phyloP scores from a whole-genome alignment of 2,329 filamentous ascomycete species.

The Scedosporium boydii region DNA sequence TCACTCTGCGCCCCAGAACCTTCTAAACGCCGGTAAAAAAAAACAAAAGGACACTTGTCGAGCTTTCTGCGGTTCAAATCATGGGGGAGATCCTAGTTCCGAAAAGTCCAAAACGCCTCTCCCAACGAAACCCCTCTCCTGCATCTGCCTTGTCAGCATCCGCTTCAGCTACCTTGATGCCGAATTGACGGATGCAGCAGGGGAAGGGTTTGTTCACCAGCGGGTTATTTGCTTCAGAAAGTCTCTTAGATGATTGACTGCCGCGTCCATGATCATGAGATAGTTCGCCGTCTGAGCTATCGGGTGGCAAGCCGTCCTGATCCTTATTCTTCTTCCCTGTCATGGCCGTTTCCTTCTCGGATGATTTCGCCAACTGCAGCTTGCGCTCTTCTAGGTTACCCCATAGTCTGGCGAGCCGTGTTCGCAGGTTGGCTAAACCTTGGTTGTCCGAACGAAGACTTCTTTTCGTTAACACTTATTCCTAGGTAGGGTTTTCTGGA shows the following conservation, averaged over 20 bases:
- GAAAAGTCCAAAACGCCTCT: conserved; percentile 55
- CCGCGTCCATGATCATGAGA: not conserved
- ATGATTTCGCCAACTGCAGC: conserved; percentile 17
- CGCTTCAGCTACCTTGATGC: conserved; percentile 35
- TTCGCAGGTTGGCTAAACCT: conserved; percentile 45
- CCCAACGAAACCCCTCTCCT: conserved; percentile 42
- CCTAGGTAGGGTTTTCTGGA: not conserved
- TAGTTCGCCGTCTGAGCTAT: conserved; percentile 27
- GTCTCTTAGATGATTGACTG: conserved; percentile 4
- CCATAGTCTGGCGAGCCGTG: conserved; percentile 73
- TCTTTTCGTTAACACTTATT: conserved; percentile 22
- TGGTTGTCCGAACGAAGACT: conserved; percentile 41
- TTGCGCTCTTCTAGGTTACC: conserved; percentile 73
- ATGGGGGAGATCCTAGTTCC: conserved; percentile 44
- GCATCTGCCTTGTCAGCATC: conserved; percentile 33
- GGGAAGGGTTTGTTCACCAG: conserved; percentile 51
- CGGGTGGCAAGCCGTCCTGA: conserved; percentile 21
- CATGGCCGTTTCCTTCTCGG: conserved; percentile 15
- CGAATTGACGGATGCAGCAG: conserved; percentile 66
- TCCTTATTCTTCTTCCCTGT: conserved; percentile 1
- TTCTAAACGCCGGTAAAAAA: not conserved
- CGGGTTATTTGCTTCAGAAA: not conserved
- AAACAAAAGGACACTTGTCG: not conserved
- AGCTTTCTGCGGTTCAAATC: too few relatives aligned
- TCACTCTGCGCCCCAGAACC: too few relatives aligned